Evolutionary conservation across 208 protist species (phyloP), one percentile per base, ranked within the genome.

Genomic region (Leishmania martiniquensis): DNA sequence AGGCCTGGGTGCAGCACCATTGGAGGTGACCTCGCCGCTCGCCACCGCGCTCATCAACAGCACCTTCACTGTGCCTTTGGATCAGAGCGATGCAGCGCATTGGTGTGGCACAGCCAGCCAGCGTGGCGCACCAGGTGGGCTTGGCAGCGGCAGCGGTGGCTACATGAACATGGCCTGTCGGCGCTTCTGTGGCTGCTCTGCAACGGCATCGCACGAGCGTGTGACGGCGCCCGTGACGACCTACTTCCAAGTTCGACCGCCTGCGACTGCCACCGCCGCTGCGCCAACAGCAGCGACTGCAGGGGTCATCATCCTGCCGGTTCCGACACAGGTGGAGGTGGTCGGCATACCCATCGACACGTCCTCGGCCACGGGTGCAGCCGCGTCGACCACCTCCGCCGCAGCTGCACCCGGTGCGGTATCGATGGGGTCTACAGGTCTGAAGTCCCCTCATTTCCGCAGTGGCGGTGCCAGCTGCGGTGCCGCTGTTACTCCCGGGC

Each of bases 321-420:
- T 83, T 22, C 66, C 68, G 3, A 76, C 79, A n/a, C 79, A 83
- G 57, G 73, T 83, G 25, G 79, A 83, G 60, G 13, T 83, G 29
- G 52, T 83, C 32, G 79, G 79, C 29, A 72, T 83, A 42, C 79
- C 79, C 0, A 67, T 83, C 25, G 68, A 75, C 25, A 70, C 60
- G 9, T 39, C 78, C 1, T 12, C 68, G 1, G 47, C 37, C 22
- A 13, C 49, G 13, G 32, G 49, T 57, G 32, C 45, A 57, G 15
- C 66, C 10, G 32, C 72, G 52, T 13, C 59, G 13, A 51, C 62
- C 1, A 25, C 71, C n/a, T 17, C 67, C 34, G 55, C 71, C 17
- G 52, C 22, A 66, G n/a, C 71, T 72, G 10, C 62, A 45, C 37
- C 62, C 9, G 45, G 39, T 68, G 39, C 37, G 4, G 62, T 68